phyloP scores from a whole-genome alignment of 352 stramenopile genomes.

The Globisporangium cederbergense region DNA sequence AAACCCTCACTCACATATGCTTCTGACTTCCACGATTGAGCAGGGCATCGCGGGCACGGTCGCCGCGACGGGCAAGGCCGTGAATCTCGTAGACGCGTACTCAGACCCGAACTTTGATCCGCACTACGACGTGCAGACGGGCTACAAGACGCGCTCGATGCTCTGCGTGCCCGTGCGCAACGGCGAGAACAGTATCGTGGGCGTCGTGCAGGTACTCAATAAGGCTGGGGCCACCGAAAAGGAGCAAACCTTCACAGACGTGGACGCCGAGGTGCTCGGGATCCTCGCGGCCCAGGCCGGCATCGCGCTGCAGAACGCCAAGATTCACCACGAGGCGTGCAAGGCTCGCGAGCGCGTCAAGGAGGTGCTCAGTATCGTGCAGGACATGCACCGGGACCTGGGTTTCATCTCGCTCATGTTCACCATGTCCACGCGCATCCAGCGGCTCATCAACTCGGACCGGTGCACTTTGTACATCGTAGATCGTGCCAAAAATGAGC shows the following conservation, averaged over 20 bases:
- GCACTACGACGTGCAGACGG: slow-evolving; percentile 89
- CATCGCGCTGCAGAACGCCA: slow-evolving; percentile 84
- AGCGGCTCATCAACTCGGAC: slow-evolving; percentile 87
- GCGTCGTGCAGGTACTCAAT: slow-evolving; percentile 90
- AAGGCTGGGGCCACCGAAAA: slow-evolving; percentile 62
- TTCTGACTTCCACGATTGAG: not conserved
- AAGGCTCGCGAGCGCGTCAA: slow-evolving; percentile 60
- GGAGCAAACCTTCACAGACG: slow-evolving; percentile 64
- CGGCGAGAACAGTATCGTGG: slow-evolving; percentile 73
- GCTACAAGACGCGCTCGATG: slow-evolving; percentile 90
- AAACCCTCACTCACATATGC: not conserved
- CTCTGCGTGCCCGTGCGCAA: slow-evolving; percentile 90
- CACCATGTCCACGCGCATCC: slow-evolving; percentile 87
- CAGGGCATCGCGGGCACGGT: slow-evolving; percentile 89
- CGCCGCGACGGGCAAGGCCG: slow-evolving; percentile 64
- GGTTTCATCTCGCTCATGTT: slow-evolving; percentile 91
- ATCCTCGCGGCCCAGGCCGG: slow-evolving; percentile 86
- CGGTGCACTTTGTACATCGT: slow-evolving; percentile 92
- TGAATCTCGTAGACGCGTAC: slow-evolving; percentile 93
- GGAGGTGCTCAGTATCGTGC: slow-evolving; percentile 86
- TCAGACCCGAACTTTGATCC: slow-evolving; percentile 91
- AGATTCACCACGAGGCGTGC: slow-evolving; percentile 58
- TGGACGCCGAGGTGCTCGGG: slow-evolving; percentile 86
- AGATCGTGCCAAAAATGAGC: slow-evolving; percentile 84
- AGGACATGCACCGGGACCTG: slow-evolving; percentile 87